phyloP scores from a whole-genome alignment of 2,329 filamentous ascomycete genomes.

The Endothia cerciana region DNA sequence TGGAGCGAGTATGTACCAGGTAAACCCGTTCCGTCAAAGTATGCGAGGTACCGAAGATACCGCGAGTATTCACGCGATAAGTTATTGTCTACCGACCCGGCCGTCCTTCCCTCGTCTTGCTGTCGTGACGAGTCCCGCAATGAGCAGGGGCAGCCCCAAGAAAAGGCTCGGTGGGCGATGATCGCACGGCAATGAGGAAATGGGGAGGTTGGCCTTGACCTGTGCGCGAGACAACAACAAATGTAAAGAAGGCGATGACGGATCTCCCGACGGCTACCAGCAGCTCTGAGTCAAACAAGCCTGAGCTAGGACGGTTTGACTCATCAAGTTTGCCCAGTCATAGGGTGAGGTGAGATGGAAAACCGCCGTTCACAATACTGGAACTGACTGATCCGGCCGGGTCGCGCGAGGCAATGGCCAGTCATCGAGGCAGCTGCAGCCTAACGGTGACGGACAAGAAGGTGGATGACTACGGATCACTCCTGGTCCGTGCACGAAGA shows the following conservation, averaged over 20 bases:
- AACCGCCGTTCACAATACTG: conserved; percentile 4
- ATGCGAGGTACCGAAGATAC: conserved; percentile 11
- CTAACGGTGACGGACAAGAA: background rate
- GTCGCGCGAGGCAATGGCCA: conserved; percentile 2
- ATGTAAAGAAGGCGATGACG: conserved; percentile 4
- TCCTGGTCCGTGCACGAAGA: background rate
- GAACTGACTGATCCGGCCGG: conserved; percentile 7
- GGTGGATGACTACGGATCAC: background rate
- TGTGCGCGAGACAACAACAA: conserved; percentile 18
- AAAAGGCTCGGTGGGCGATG: conserved; percentile 16
- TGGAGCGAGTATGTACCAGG: background rate
- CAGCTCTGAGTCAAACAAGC: conserved; percentile 29
- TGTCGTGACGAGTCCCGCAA: conserved; percentile 21
- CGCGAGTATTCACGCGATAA: background rate
- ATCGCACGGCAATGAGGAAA: conserved; percentile 3
- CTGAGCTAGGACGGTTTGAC: conserved; percentile 18
- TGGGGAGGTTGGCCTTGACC: background rate
- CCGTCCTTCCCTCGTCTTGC: background rate
- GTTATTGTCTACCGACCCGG: background rate
- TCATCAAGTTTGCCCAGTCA: conserved; percentile 21
- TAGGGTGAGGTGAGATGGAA: background rate
- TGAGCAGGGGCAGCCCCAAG: background rate
- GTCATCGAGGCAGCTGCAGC: conserved; percentile 4
- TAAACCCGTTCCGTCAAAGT: background rate
- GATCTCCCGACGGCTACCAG: conserved; percentile 26